Conservation (phyloP, 2,329 filamentous ascomycete genomes). For the Harringtonia lauricola region DNA sequence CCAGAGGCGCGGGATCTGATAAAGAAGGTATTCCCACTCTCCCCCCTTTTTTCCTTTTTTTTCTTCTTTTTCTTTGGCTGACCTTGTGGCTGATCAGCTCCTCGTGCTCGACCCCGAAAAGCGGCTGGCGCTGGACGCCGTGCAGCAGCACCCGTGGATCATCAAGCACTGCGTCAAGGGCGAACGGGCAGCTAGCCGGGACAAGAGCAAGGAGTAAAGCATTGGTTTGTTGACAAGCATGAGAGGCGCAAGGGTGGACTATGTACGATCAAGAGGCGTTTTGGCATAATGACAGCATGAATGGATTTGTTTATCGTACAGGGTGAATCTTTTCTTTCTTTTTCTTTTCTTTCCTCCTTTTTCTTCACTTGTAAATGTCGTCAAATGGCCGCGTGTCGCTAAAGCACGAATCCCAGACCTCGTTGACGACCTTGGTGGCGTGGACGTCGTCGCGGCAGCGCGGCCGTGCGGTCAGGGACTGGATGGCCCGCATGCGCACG, state of each 20-base stretch:
- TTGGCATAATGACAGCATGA: too few relatives aligned
- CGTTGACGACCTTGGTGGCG: conserved; percentile 79
- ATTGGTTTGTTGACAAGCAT: too few relatives aligned
- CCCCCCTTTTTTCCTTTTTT: too few relatives aligned
- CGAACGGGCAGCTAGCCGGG: conserved; percentile 40
- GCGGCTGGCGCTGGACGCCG: conserved; percentile 78
- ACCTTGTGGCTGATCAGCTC: conserved; percentile 38
- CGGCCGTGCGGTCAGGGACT: conserved; percentile 69
- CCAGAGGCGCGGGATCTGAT: conserved; percentile 86
- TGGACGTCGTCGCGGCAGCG: conserved; percentile 77
- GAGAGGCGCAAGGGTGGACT: neutral
- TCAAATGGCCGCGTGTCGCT: conserved; percentile 90
- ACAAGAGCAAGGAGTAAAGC: conserved; percentile 25
- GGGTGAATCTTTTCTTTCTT: neutral
- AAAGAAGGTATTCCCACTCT: conserved; percentile 78
- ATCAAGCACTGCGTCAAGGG: conserved; percentile 78
- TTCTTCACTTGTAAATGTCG: conserved; percentile 70
- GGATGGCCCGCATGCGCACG: conserved; percentile 68
- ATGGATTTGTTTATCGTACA: too few relatives aligned
- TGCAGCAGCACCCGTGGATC: conserved; percentile 91
- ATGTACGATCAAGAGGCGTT: conserved; percentile 4
- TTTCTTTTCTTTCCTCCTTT: neutral
- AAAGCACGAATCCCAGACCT: conserved; percentile 99
- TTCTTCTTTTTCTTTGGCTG: too few relatives aligned
- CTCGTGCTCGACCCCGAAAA: conserved; percentile 91